A percentile compares a stretch with the other conserved stretches of the same genome.
Conservation (phyloP, 345 rosid genomes). For the Populus davidiana region DNA sequence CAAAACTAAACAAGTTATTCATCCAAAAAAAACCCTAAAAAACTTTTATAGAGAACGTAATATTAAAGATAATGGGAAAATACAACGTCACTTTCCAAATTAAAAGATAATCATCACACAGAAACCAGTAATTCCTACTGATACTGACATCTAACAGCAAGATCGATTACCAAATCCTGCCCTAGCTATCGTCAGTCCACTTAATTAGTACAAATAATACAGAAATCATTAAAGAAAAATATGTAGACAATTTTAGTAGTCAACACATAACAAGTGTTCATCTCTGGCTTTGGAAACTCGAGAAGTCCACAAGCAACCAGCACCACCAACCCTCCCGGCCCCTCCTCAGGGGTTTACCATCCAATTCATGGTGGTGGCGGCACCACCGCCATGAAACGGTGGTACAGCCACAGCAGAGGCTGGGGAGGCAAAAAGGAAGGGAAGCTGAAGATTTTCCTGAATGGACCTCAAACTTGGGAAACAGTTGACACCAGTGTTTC, state of each 20-base stretch:
- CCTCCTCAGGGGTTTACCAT: conserved; percentile 25
- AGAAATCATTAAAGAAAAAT: background rate
- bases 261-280: background rate
- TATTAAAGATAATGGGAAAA: background rate
- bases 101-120: background rate
- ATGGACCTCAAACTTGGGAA: conserved; percentile 70
- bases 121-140: background rate
- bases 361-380: conserved; percentile 33
- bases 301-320: conserved; percentile 56
- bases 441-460: conserved; percentile 80
- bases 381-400: conserved; percentile 6
- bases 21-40: background rate
- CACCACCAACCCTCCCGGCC: conserved; percentile 7
- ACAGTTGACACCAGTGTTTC: conserved; percentile 32
- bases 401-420: conserved; percentile 22
- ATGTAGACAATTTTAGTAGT: background rate
- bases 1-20: no score
- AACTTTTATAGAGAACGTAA: background rate
- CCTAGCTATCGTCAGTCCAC: background rate
- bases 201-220: background rate
- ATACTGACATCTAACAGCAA: background rate
- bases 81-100: background rate
- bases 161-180: background rate
- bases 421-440: conserved; percentile 39
- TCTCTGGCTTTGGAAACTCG: background rate